Percentiles rank a stretch among this genome's conserved stretches.
Conservation (phyloP, 148 eudicot species). For the Diospyros kaki region DNA sequence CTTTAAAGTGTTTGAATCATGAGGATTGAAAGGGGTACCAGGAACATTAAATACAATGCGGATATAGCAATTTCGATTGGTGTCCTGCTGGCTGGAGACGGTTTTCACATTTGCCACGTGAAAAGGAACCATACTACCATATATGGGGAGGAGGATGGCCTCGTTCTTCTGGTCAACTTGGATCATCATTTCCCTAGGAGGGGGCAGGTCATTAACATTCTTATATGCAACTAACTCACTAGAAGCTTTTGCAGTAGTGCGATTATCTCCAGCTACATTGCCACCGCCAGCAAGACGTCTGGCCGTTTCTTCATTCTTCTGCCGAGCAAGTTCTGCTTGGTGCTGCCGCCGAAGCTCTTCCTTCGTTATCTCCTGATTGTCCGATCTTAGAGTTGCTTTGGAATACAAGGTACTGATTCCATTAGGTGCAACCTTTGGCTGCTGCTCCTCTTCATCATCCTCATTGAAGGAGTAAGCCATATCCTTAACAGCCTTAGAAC, state of each 20-base stretch:
- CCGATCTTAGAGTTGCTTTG: conserved; percentile 61
- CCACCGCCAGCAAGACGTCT: conserved; percentile 71
- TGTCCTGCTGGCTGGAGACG: conserved; percentile 73
- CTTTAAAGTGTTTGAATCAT: conserved; percentile 58
- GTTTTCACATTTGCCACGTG: conserved; percentile 77
- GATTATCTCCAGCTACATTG: conserved; percentile 40
- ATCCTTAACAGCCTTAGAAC: conserved; percentile 69
- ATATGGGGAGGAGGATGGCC: conserved; percentile 66
- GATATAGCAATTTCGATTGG: conserved; percentile 66
- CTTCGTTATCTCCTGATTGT: conserved; percentile 62
- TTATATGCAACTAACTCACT: conserved; percentile 66
- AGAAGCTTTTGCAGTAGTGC: conserved; percentile 37
- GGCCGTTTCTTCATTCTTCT: conserved; percentile 83
- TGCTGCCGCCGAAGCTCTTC: conserved; percentile 76
- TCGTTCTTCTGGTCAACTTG: conserved; percentile 74
- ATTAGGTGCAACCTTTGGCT: conserved; percentile 31
- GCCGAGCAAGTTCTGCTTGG: conserved; percentile 83
- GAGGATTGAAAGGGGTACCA: conserved; percentile 57
- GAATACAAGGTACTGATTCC: conserved; percentile 30
- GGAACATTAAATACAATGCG: conserved; percentile 70
- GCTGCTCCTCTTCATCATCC: conserved; percentile 47
- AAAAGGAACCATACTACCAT: conserved; percentile 75
- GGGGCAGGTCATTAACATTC: conserved; percentile 70
- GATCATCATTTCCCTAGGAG: conserved; percentile 73
- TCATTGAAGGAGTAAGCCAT: conserved; percentile 73